Percentiles rank a stretch among this genome's conserved stretches.
phyloP scores from a whole-genome alignment of 495 filamentous ascomycete genomes.

The Xylaria telfairii region DNA sequence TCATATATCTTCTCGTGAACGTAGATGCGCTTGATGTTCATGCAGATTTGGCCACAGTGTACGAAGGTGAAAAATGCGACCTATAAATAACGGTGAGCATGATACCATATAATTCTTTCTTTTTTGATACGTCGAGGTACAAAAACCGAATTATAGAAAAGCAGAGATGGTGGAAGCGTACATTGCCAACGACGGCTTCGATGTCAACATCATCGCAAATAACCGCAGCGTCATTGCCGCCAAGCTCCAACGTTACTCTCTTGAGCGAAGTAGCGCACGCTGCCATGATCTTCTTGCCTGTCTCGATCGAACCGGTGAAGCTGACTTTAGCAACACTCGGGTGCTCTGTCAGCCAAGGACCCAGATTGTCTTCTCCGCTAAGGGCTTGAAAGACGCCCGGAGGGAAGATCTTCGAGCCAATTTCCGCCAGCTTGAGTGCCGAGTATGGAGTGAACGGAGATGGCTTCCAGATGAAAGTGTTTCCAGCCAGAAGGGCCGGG shows the following conservation, averaged over 20 bases:
- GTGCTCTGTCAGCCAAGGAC: slow-evolving; percentile 58
- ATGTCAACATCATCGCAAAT: slow-evolving; percentile 35
- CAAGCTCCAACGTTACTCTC: slow-evolving; percentile 59
- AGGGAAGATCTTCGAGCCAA: slow-evolving; percentile 61
- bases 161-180: slow-evolving; percentile 6
- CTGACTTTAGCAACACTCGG: slow-evolving; percentile 62
- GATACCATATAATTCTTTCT: too few species aligned
- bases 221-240: slow-evolving; percentile 10
- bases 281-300: slow-evolving; percentile 63
- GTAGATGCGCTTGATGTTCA: slow-evolving; percentile 64
- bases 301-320: slow-evolving; percentile 64
- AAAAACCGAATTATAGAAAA: background rate
- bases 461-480: slow-evolving; percentile 58
- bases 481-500: slow-evolving; percentile 51
- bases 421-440: slow-evolving; percentile 61
- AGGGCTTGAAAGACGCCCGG: slow-evolving; percentile 64
- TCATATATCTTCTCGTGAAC: slow-evolving; percentile 65
- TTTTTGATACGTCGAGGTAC: too few species aligned
- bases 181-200: slow-evolving; percentile 50
- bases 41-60: slow-evolving; percentile 46
- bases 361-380: slow-evolving; percentile 61
- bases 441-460: slow-evolving; percentile 64
- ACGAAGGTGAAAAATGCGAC: slow-evolving; percentile 15
- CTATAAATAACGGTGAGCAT: background rate
- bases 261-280: slow-evolving; percentile 58